Evolutionary conservation across 495 filamentous ascomycete species (phyloP).

Genomic region (Penicillium crystallinum): DNA sequence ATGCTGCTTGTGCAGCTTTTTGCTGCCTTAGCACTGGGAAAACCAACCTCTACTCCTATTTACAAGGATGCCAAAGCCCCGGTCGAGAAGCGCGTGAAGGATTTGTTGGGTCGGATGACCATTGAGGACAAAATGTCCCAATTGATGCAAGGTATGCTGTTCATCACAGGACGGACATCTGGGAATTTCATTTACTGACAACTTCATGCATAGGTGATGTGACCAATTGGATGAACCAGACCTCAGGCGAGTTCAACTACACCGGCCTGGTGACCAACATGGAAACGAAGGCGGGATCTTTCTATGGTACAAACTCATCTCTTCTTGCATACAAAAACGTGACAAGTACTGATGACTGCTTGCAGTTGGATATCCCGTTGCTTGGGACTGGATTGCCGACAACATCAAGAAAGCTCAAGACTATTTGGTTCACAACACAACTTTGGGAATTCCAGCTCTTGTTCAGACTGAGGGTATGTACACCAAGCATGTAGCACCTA

Average conservation of each 20-base stretch:
- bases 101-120: constrained; percentile 64
- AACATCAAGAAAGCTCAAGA: constrained; percentile 59
- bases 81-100: constrained; percentile 56
- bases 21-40: constrained; percentile 16
- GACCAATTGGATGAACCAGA: constrained; percentile 62
- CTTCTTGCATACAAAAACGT: not conserved
- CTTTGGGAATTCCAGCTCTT: constrained; percentile 62
- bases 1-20: constrained; percentile 29
- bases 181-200: constrained; percentile 1
- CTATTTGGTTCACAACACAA: constrained; percentile 58
- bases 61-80: constrained; percentile 60
- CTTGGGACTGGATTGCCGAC: constrained; percentile 55
- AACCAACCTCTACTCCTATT: constrained; percentile 17
- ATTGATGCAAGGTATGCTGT: constrained; percentile 55
- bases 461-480: constrained; percentile 58
- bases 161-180: no score
- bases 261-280: constrained; percentile 61
- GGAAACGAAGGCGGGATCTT: constrained; percentile 55
- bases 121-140: constrained; percentile 65
- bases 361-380: constrained; percentile 56
- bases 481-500: not conserved
- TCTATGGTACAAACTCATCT: constrained; percentile 43
- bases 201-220: constrained; percentile 46
- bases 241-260: constrained; percentile 54
- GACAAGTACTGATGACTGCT: not conserved